phyloP scores from a whole-genome alignment of 2,329 filamentous ascomycete genomes.

The Diaporthe sp. region DNA sequence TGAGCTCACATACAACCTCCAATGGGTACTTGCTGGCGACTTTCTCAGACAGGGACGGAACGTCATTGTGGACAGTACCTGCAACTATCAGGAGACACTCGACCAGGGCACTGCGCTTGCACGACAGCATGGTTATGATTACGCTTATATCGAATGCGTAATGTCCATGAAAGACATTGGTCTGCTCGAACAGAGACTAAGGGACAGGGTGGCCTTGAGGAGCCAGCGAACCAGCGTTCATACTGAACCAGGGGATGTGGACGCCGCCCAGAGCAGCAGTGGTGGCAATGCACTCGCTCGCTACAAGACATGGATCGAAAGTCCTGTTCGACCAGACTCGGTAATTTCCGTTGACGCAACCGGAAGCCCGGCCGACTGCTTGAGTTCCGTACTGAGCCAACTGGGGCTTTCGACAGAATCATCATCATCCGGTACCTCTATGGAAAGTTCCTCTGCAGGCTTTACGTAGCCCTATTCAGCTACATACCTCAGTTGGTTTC shows the following conservation, averaged over 20 bases:
- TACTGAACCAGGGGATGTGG: not conserved
- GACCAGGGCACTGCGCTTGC: constrained; percentile 2
- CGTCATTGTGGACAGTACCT: constrained; percentile 6
- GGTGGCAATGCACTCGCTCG: not conserved
- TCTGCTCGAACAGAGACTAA: not conserved
- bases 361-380: not conserved
- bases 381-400: not conserved
- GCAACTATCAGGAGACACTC: not conserved
- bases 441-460: too few relatives aligned
- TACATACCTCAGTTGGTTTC: not conserved
- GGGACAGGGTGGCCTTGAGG: not conserved
- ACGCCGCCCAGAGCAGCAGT: not conserved
- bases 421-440: not conserved
- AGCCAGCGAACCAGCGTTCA: constrained; percentile 6
- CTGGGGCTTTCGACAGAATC: not conserved
- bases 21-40: not conserved
- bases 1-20: constrained; percentile 5
- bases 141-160: not conserved
- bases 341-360: not conserved
- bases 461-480: not conserved
- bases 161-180: not conserved
- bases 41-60: constrained; percentile 1
- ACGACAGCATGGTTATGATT: not conserved
- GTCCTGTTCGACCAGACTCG: not conserved
- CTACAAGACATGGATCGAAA: not conserved